phyloP scores from a whole-genome alignment of 2,329 filamentous ascomycete genomes.

The Cladosporium sp. region DNA sequence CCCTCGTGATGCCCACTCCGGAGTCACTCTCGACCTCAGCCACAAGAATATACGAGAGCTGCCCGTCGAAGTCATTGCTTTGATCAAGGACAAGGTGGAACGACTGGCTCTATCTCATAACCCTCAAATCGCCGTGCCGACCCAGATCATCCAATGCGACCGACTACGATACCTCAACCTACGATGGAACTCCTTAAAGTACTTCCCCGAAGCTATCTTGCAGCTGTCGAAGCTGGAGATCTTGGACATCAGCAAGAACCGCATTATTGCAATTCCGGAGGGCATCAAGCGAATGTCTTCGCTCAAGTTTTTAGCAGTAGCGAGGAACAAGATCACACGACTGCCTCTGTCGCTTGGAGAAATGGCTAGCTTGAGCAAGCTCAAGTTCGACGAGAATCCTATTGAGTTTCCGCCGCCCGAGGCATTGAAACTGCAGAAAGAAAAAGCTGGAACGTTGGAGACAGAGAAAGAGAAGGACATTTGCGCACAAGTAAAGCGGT shows the following conservation, averaged over 20 bases:
- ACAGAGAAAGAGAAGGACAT: constrained; percentile 62
- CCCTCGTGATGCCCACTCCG: constrained; percentile 47
- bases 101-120: constrained; percentile 81
- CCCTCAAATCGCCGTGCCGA: constrained; percentile 67
- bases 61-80: constrained; percentile 72
- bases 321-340: constrained; percentile 82
- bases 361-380: constrained; percentile 83
- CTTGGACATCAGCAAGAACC: constrained; percentile 87
- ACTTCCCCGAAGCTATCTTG: constrained; percentile 70
- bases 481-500: constrained; percentile 61
- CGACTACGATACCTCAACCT: constrained; percentile 79
- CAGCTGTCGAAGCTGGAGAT: constrained; percentile 86
- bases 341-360: constrained; percentile 82
- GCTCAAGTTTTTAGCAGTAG: constrained; percentile 83
- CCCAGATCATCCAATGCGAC: constrained; percentile 72
- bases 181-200: constrained; percentile 70
- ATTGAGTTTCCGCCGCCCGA: constrained; percentile 69
- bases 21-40: constrained; percentile 76
- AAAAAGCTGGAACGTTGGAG: constrained; percentile 40
- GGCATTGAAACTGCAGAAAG: constrained; percentile 34
- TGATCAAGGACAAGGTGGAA: constrained; percentile 73
- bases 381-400: constrained; percentile 88
- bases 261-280: constrained; percentile 72
- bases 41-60: constrained; percentile 71
- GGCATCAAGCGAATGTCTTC: constrained; percentile 80